phyloP scores from a whole-genome alignment of 2,329 filamentous ascomycete genomes.

The Samsoniella hepiali region DNA sequence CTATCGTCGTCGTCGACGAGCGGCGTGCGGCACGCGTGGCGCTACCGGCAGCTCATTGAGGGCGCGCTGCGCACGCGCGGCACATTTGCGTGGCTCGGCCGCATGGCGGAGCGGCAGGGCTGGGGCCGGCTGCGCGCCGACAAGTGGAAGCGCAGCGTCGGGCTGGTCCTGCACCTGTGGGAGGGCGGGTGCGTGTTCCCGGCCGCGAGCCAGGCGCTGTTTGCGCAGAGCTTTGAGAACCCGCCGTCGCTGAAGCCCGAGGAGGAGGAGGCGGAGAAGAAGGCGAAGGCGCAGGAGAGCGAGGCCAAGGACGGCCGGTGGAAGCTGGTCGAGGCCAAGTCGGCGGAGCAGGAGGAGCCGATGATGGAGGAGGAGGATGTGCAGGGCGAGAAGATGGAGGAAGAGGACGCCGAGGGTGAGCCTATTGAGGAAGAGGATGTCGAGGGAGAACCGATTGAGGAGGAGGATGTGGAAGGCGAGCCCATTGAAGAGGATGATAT shows the following conservation, averaged over 20 bases:
- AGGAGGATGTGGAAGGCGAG: conserved; percentile 40
- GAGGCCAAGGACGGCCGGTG: conserved; percentile 43
- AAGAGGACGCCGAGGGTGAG: conserved; percentile 44
- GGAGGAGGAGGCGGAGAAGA: conserved; percentile 29
- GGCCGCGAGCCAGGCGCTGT: conserved; percentile 66
- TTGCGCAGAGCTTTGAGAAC: conserved; percentile 67
- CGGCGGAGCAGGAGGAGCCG: conserved; percentile 21
- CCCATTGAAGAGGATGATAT: conserved; percentile 43
- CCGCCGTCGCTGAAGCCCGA: conserved; percentile 46
- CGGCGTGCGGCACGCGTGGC: conserved; percentile 79
- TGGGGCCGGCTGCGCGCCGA: conserved; percentile 83
- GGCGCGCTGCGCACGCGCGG: conserved; percentile 62
- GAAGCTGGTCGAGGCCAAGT: conserved; percentile 47
- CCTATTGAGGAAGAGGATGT: conserved; percentile 47
- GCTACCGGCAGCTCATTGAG: conserved; percentile 79
- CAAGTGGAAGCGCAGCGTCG: conserved; percentile 78
- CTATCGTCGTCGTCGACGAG: conserved; percentile 73
- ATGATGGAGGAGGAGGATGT: conserved; percentile 45
- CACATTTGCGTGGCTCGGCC: conserved; percentile 72
- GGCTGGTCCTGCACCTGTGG: conserved; percentile 67
- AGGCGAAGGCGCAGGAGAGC: conserved; percentile 29
- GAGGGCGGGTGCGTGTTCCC: conserved; percentile 72
- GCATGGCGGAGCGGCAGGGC: conserved; percentile 64
- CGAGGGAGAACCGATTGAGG: conserved; percentile 44
- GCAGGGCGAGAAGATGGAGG: conserved; percentile 46